Conservation (phyloP, 208 protist genomes). For the Blastocrithidia nonstop region DNA sequence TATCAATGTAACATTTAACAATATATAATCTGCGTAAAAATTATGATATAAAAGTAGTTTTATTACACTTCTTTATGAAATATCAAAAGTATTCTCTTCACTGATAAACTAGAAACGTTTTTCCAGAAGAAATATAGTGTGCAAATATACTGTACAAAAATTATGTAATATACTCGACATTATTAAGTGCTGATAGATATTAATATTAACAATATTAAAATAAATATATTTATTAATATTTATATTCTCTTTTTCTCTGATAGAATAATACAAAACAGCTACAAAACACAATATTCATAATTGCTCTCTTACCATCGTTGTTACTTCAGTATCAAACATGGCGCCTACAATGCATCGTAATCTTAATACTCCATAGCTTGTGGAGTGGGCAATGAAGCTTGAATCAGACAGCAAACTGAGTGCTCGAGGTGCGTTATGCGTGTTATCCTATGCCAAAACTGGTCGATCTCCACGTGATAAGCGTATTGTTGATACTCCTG, state of each 20-base stretch:
- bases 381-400: constrained; percentile 46
- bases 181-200: neutral
- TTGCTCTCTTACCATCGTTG: neutral
- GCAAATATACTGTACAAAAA: neutral
- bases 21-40: too few species aligned
- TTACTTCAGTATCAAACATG: constrained; percentile 2
- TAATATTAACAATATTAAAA: too few species aligned
- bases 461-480: constrained; percentile 90
- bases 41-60: too few species aligned
- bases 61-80: too few species aligned
- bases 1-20: too few species aligned
- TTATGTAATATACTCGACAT: neutral
- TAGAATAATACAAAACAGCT: too few species aligned
- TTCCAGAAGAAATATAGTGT: too few species aligned
- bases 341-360: constrained; percentile 23
- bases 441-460: constrained; percentile 81
- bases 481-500: constrained; percentile 76
- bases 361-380: constrained; percentile 22
- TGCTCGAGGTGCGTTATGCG: constrained; percentile 70
- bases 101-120: too few species aligned
- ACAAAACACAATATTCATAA: neutral
- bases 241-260: too few species aligned
- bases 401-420: constrained; percentile 62
- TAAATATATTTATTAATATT: too few species aligned
- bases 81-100: too few species aligned